Base-by-base conservation (phyloP, 2,329 filamentous ascomycete species). In the Cryphonectria parasitica region DNA sequence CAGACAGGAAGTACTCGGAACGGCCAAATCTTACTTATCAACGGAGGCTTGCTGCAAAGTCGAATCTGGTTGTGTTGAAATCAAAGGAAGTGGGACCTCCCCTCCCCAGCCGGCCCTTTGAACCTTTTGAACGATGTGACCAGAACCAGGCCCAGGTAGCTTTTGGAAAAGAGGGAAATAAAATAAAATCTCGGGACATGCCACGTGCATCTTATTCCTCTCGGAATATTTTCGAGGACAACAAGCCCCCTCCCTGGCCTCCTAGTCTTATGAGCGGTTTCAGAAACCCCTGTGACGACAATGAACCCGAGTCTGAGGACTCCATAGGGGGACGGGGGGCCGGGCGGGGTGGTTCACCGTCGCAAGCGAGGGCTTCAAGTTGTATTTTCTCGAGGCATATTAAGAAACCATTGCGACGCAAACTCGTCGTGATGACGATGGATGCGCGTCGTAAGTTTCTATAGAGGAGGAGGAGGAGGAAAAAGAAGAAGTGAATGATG, bases 101-200 rank as follows among this genome's bases (percentile, higher is more conserved):
- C 43, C 4, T 3, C 5, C 43, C 43, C 4, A 49, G 43, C 3
- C 19, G 22, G 43, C 43, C 43, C 6, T 49, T 31, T 15, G 52
- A 56, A 15, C 62, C 39, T 41, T 49, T 41, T 31, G n/a, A 10
- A 49, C 5, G 41, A 31, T 64, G 45, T 63, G 61, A 63, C 36
- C 36, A 49, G 22, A 49, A 49, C 22, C 45, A n/a, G n/a, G n/a
- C 22, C 36, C 15, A n/a, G 13, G 36, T 19, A 15, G 13, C n/a
- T 25, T 28, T n/a, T 41, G 39, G 39, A 41, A n/a, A 49, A 49
- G 5, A n/a, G n/a, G 8, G 10, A 22, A n/a, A n/a, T n/a, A n/a
- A n/a, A n/a, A n/a, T n/a, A 10, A 28, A 65, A 65, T 65, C 28
- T 65, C 63, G 63, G 63, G 22, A 52, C 8, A 52, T 65, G 63